phyloP scores from a whole-genome alignment of 192 early-diverging fungal species.

The Coemansia pectinata region DNA sequence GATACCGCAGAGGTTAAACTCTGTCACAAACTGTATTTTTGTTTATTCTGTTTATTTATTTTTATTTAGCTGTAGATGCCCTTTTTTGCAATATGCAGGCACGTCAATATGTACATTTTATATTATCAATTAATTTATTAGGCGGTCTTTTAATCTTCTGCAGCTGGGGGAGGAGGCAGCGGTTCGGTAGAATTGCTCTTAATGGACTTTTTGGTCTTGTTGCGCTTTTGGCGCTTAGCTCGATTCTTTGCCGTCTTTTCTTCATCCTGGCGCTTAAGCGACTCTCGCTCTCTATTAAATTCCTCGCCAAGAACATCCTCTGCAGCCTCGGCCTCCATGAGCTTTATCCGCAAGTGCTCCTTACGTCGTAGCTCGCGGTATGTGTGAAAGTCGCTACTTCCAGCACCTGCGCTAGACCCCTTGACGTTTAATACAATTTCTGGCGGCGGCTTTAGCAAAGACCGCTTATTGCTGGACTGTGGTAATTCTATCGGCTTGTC shows the following conservation, averaged over 20 bases:
- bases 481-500: slow-evolving; percentile 79
- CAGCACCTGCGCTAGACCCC: slow-evolving; percentile 93
- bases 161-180: background rate
- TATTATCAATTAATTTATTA: background rate
- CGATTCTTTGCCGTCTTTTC: slow-evolving; percentile 87
- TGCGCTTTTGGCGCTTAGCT: slow-evolving; percentile 79
- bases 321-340: slow-evolving; percentile 64
- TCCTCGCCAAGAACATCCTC: slow-evolving; percentile 63
- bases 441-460: slow-evolving; percentile 61
- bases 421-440: slow-evolving; percentile 88
- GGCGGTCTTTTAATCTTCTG: background rate
- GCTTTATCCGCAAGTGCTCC: slow-evolving; percentile 79
- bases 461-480: background rate
- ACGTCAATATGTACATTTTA: slow-evolving; percentile 4
- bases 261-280: slow-evolving; percentile 68
- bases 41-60: background rate
- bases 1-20: slow-evolving; percentile 2
- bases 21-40: slow-evolving; percentile 1
- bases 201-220: slow-evolving; percentile 52
- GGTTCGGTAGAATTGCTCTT: background rate
- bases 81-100: background rate
- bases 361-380: slow-evolving; percentile 84
- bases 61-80: background rate
- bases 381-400: slow-evolving; percentile 95
- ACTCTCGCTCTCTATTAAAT: slow-evolving; percentile 61